Evolutionary conservation across 2,329 filamentous ascomycete genomes (phyloP).

Genomic region (Alternaria conjuncta): DNA sequence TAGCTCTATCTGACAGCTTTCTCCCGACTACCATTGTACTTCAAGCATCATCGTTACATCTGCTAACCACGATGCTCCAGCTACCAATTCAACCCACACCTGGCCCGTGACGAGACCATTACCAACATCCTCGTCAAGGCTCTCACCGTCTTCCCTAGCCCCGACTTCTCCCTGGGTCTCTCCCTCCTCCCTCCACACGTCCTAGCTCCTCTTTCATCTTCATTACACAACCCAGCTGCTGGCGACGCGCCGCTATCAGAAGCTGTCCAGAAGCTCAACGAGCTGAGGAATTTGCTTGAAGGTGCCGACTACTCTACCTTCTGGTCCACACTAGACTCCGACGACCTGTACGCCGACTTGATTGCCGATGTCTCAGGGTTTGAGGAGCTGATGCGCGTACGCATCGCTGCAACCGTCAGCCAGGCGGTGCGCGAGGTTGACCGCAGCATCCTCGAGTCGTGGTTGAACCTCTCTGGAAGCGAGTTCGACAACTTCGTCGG

Average conservation of each 20-base stretch:
- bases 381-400: slow-evolving; percentile 88
- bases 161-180: slow-evolving; percentile 92
- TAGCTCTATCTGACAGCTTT: slow-evolving; percentile 74
- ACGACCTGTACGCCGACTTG: slow-evolving; percentile 94
- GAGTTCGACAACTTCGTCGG: slow-evolving; percentile 59
- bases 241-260: slow-evolving; percentile 78
- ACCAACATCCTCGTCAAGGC: slow-evolving; percentile 99
- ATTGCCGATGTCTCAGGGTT: slow-evolving; percentile 94
- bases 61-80: slow-evolving; percentile 56
- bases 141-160: slow-evolving; percentile 93
- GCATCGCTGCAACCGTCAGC: slow-evolving; percentile 86
- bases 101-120: slow-evolving; percentile 93
- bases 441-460: slow-evolving; percentile 55
- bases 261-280: slow-evolving; percentile 85
- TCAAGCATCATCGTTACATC: neutral
- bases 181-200: slow-evolving; percentile 90
- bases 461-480: slow-evolving; percentile 55
- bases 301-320: slow-evolving; percentile 89
- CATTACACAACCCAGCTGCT: slow-evolving; percentile 57
- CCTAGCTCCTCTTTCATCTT: slow-evolving; percentile 65
- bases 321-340: slow-evolving; percentile 90
- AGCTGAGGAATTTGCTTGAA: slow-evolving; percentile 85
- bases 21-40: slow-evolving; percentile 2
- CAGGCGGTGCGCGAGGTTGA: slow-evolving; percentile 82
- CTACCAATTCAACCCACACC: slow-evolving; percentile 99